A percentile compares a stretch with the other conserved stretches of the same genome.
Evolutionary conservation across 768 basidiomycete genomes (phyloP).

Genomic region (Termitomyces sp.): DNA sequence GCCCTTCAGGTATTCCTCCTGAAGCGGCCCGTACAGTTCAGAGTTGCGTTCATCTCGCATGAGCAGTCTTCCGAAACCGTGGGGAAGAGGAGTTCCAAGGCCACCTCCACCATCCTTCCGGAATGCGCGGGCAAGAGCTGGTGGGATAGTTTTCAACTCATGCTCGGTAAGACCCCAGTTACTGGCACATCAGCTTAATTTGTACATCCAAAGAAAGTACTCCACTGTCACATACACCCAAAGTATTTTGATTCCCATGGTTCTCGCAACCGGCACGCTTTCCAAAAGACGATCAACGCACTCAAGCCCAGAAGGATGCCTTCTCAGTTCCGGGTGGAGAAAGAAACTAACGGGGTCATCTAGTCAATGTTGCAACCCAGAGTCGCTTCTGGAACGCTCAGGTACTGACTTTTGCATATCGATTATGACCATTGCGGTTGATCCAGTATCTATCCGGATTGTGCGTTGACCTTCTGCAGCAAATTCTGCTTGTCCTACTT

Average conservation of each 20-base stretch:
- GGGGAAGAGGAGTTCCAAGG: conserved; percentile 55
- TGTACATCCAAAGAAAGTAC: background rate
- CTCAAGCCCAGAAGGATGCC: conserved; percentile 52
- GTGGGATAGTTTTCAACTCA: conserved; percentile 61
- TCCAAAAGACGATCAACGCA: conserved; percentile 57
- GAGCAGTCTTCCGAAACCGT: conserved; percentile 51
- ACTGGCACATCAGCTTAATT: conserved; percentile 28
- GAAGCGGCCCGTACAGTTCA: conserved; percentile 62
- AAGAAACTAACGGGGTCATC: conserved; percentile 46
- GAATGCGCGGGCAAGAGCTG: conserved; percentile 56
- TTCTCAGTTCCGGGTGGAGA: conserved; percentile 57
- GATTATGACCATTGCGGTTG: conserved; percentile 59
- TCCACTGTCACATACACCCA: conserved; percentile 51
- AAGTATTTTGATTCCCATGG: conserved; percentile 44
- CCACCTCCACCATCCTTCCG: conserved; percentile 46
- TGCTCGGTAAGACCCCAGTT: conserved; percentile 73
- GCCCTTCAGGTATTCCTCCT: conserved; percentile 52
- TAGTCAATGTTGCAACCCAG: conserved; percentile 1
- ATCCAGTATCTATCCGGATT: conserved; percentile 47
- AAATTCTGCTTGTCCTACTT: conserved; percentile 49
- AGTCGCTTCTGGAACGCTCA: background rate
- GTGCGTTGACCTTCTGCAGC: conserved; percentile 50
- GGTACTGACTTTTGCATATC: conserved; percentile 70
- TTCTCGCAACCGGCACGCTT: conserved; percentile 45
- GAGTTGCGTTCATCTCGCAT: conserved; percentile 62